These are phyloP conservation scores for Fallopia convolvulus DNA, from an alignment of 148 eudicot genomes.

Conservation along the genomic window DNA sequence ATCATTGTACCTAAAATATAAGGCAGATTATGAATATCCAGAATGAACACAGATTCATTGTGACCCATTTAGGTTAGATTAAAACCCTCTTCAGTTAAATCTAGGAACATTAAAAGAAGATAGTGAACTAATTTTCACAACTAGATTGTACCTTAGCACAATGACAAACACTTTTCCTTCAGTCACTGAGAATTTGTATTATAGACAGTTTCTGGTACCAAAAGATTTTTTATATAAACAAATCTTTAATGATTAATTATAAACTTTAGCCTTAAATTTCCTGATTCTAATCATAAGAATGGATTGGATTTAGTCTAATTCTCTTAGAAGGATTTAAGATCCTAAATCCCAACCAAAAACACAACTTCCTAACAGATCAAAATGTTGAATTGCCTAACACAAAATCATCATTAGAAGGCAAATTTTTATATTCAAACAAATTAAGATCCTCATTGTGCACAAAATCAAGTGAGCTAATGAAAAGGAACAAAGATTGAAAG, in stretches of 20 bases:
- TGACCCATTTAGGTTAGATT: background rate
- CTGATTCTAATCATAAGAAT: background rate
- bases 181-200: background rate
- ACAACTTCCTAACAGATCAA: background rate
- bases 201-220: background rate
- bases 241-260: background rate
- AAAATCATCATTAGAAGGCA: background rate
- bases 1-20: conserved; percentile 56
- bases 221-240: background rate
- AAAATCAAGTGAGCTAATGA: background rate
- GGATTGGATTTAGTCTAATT: background rate
- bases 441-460: background rate
- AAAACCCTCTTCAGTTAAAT: background rate
- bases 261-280: background rate
- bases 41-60: background rate
- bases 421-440: background rate
- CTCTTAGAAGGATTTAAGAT: background rate
- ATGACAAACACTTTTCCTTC: background rate
- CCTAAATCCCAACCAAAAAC: background rate
- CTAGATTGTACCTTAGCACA: background rate
- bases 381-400: background rate
- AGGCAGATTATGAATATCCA: background rate
- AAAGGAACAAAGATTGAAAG: too few species aligned
- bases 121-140: too few species aligned
- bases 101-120: too few species aligned